Base-by-base conservation (phyloP, 441 rosid genomes). In the Adansonia madagascariensis region DNA sequence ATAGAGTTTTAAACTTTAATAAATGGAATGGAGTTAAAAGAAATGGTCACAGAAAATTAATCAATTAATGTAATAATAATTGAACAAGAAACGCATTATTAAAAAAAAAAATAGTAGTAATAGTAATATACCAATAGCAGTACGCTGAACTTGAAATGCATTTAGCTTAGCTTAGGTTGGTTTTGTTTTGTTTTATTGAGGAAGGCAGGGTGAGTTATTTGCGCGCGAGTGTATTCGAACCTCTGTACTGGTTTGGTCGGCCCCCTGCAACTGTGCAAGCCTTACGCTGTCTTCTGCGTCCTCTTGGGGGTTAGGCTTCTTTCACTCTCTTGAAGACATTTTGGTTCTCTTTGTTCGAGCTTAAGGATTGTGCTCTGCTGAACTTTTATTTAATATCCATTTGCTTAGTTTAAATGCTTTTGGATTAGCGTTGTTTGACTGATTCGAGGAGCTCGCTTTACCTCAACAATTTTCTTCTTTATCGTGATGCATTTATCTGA, bases 201-300 rank as follows among this genome's bases (percentile, higher is more conserved):
- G 31, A 9, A 70, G 60, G 3, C 0, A 5, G 43, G 43, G 43
- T 20, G 4, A 18, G 11, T 57, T 20, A 17, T 75, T 68, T 24
- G 35, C 2, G 35, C 10, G 8, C 27, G 8, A 27, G 2, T 62
- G 70, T 80, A 31, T 72, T 67, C 67, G 78, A 75, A 76, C 73
- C 64, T 73, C 61, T 78, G 71, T 76, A 60, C 27, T 76, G 65
- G 47, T 64, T 70, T 80, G 77, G 66, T 73, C 68, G 84, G 83
- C 75, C 87, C 87, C 82, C 80, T 63, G 78, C 84, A 75, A 22
- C 73, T 76, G 82, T 81, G 82, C 91, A 68, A 67, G 61, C 63
- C 84, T 83, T 84, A 79, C 86, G 85, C 91, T 87, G 88, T 50
- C 87, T 89, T 85, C 83, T 77, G 64, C 88, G 89, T 84, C 77